Evolutionary conservation across 2,329 filamentous ascomycete genomes (phyloP).

Genomic region (Acrodontium crateriforme): DNA sequence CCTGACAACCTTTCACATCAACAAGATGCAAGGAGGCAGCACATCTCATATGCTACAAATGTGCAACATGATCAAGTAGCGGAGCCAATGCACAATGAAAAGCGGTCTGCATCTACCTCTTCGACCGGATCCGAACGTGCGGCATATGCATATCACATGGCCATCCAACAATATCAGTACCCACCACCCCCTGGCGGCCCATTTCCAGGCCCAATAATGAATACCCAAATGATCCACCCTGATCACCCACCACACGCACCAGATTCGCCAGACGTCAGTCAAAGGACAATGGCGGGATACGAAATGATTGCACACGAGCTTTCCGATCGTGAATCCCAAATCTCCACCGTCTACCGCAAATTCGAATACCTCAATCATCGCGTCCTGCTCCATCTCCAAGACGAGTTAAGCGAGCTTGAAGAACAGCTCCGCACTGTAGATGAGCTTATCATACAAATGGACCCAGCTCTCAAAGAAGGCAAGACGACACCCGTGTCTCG

Average conservation of each 20-base stretch:
- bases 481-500: constrained; percentile 40
- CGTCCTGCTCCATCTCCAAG: constrained; percentile 68
- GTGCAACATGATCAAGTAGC: constrained; percentile 8
- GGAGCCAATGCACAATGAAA: constrained; percentile 12
- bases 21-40: constrained; percentile 13
- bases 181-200: constrained; percentile 9
- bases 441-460: constrained; percentile 35
- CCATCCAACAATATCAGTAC: constrained; percentile 16
- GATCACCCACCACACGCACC: constrained; percentile 14
- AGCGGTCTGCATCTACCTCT: constrained; percentile 14
- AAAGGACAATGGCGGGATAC: constrained; percentile 37
- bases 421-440: constrained; percentile 62
- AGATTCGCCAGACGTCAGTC: constrained; percentile 17
- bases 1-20: constrained; percentile 9
- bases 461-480: constrained; percentile 10
- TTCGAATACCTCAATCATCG: constrained; percentile 76
- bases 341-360: constrained; percentile 59
- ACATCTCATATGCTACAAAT: constrained; percentile 11
- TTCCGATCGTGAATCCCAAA: constrained; percentile 14
- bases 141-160: constrained; percentile 14
- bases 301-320: constrained; percentile 47
- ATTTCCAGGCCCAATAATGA: constrained; percentile 5
- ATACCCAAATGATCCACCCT: constrained; percentile 6
- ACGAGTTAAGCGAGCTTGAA: constrained; percentile 70
- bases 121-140: constrained; percentile 10